Evolutionary conservation across 139 green algal genomes (phyloP).

Genomic region (Trebouxia sp.): DNA sequence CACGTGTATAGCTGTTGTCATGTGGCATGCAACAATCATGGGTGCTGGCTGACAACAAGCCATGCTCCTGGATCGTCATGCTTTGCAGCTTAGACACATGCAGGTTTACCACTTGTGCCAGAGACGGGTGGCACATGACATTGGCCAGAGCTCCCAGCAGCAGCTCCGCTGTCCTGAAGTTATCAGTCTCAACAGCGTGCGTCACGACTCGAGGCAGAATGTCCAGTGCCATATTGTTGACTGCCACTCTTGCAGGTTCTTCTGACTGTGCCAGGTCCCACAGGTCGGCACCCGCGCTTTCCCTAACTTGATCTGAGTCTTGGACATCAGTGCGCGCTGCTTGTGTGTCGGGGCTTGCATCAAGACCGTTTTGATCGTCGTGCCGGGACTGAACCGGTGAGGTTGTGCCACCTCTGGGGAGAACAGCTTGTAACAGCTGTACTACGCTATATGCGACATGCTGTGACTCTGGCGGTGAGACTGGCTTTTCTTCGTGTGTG

Average conservation of each 20-base stretch:
- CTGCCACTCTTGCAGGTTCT: background rate
- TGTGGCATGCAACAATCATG: too few species aligned
- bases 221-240: background rate
- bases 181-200: background rate
- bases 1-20: too few species aligned
- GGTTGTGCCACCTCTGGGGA: too few species aligned
- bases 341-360: too few species aligned
- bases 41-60: background rate
- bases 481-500: background rate
- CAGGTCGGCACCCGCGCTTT: background rate
- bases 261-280: conserved; percentile 4
- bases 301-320: background rate
- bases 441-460: too few species aligned
- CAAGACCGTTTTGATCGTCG: too few species aligned
- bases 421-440: too few species aligned
- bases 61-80: background rate
- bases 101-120: background rate
- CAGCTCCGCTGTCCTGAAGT: background rate
- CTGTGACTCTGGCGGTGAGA: background rate
- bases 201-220: background rate
- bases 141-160: background rate
- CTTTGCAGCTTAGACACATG: background rate
- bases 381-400: too few species aligned
- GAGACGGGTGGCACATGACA: background rate
- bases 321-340: too few species aligned